Percentiles rank a stretch among this genome's conserved stretches.
Evolutionary conservation across 148 eudicot genomes (phyloP).

Genomic region (Rhododendron griersonianum): DNA sequence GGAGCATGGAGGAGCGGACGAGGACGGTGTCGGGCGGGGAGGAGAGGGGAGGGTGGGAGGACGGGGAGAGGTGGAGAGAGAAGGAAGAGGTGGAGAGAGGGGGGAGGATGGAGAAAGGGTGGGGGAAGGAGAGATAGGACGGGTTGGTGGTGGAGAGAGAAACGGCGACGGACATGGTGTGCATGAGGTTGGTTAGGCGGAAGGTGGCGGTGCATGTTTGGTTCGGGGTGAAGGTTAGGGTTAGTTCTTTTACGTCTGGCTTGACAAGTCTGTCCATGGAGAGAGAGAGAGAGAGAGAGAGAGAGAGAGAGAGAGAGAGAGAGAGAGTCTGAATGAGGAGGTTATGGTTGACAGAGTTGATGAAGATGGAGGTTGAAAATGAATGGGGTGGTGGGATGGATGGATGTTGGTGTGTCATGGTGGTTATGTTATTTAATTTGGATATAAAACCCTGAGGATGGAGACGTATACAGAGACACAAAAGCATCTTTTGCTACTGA

Average conservation of each 20-base stretch:
- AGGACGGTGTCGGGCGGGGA: constrained; percentile 28
- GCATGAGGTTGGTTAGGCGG: constrained; percentile 46
- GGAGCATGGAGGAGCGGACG: constrained; percentile 43
- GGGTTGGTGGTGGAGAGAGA: constrained; percentile 41
- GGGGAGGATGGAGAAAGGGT: constrained; percentile 31
- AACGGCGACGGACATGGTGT: constrained; percentile 50
- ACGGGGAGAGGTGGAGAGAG: constrained; percentile 22
- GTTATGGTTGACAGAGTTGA: background rate
- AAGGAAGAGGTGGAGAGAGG: constrained; percentile 41
- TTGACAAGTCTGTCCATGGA: constrained; percentile 53
- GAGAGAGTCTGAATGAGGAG: background rate
- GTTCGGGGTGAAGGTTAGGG: constrained; percentile 26
- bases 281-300: background rate
- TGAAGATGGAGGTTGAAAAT: background rate
- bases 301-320: background rate
- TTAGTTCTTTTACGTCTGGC: constrained; percentile 29
- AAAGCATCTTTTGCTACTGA: background rate
- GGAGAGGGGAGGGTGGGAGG: constrained; percentile 32
- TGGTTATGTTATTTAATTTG: background rate
- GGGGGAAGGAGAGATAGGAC: constrained; percentile 19
- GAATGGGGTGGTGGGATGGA: background rate
- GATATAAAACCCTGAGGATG: no score
- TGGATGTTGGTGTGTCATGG: background rate
- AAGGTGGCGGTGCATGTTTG: constrained; percentile 31
- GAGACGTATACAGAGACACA: background rate